Evolutionary conservation across 257 asterid species (phyloP).

Genomic region (Salvia hispanica): DNA sequence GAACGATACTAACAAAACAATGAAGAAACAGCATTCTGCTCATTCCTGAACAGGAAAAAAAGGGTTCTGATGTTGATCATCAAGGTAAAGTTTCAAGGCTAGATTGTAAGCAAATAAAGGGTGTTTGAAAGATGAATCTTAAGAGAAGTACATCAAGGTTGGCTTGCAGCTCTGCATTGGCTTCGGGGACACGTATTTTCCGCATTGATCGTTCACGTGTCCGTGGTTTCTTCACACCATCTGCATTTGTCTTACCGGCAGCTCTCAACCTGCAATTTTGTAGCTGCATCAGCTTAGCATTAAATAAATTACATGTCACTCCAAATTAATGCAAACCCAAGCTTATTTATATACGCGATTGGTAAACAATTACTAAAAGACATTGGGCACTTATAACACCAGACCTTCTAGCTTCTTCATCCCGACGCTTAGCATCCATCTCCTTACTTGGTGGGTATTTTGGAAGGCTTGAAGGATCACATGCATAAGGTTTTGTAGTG

Average conservation of each 20-base stretch:
- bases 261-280: constrained; percentile 29
- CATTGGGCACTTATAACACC: constrained; percentile 3
- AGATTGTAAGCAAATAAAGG: constrained; percentile 22
- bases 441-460: constrained; percentile 62
- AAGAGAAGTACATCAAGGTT: constrained; percentile 29
- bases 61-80: not conserved
- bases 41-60: not conserved
- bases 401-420: constrained; percentile 54
- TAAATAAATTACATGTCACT: not conserved
- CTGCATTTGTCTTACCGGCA: constrained; percentile 38
- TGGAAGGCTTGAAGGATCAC: constrained; percentile 64
- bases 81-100: not conserved
- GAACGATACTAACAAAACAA: not conserved
- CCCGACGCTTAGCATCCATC: constrained; percentile 49
- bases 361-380: not conserved
- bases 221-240: constrained; percentile 41
- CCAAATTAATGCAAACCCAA: not conserved
- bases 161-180: constrained; percentile 42
- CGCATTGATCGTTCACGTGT: constrained; percentile 33
- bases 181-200: constrained; percentile 40
- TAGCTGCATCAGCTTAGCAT: too few relatives aligned
- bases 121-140: constrained; percentile 20
- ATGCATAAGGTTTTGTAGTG: constrained; percentile 53
- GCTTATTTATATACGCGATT: not conserved
- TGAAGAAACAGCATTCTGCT: not conserved